Conservation (phyloP, 2,329 filamentous ascomycete genomes). For the Tetracladium maxilliforme region DNA sequence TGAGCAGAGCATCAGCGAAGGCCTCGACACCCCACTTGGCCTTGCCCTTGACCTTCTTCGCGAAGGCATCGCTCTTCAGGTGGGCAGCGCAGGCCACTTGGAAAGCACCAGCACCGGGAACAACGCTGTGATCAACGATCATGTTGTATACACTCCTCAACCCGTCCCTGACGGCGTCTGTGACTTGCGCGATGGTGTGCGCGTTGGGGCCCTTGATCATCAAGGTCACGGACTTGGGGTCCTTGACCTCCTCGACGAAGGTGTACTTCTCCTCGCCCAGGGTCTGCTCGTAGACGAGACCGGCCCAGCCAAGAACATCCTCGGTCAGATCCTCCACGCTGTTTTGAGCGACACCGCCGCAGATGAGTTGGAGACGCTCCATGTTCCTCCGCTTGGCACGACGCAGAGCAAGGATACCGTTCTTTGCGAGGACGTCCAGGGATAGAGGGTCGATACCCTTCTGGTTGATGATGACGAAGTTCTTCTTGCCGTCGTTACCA, state of each 20-base stretch:
- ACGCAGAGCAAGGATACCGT: constrained; percentile 87
- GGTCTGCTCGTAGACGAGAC: constrained; percentile 91
- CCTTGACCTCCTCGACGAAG: constrained; percentile 96
- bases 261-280: constrained; percentile 98
- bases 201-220: constrained; percentile 96
- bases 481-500: constrained; percentile 82
- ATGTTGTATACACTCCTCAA: constrained; percentile 97
- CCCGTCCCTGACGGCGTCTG: constrained; percentile 89
- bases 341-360: constrained; percentile 85
- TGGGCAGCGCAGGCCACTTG: constrained; percentile 85
- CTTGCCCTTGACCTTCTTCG: constrained; percentile 91
- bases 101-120: constrained; percentile 89
- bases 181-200: constrained; percentile 94
- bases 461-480: constrained; percentile 96
- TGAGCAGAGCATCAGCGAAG: constrained; percentile 84
- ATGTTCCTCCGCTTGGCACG: constrained; percentile 97
- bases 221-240: constrained; percentile 93
- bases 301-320: constrained; percentile 88
- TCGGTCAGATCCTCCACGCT: constrained; percentile 86
- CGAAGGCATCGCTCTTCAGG: constrained; percentile 74
- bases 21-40: constrained; percentile 91
- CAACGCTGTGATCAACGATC: constrained; percentile 94
- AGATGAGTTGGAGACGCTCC: constrained; percentile 92
- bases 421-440: constrained; percentile 92
- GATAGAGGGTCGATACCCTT: constrained; percentile 97